Base-by-base conservation (phyloP, 139 green algal genomes). In the Spirogloea muscicola region DNA sequence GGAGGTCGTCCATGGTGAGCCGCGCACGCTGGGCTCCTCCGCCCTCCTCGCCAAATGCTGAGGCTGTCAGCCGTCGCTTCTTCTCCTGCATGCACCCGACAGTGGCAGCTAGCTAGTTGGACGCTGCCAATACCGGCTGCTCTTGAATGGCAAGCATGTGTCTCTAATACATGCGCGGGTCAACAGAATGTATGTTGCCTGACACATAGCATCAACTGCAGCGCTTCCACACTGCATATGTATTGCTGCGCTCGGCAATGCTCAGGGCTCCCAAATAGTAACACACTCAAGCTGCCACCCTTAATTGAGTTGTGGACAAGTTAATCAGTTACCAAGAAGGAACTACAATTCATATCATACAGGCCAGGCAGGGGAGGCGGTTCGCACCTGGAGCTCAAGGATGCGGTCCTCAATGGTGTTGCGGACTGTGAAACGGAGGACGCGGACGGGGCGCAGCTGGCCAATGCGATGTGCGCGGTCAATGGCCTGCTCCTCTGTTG, bases 401-500 rank as follows among this genome's bases (percentile, higher is more conserved):
- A 96, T 94, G 16, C 86, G 71, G 41, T 95, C 88, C 81, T 96
- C 91, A 2, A 96, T 86, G 6, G 83, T 90, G 73, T 79, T 86
- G 7, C 80, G 72, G 2, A 92, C 74, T n/a, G 83, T 89, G 77
- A 96, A 87, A 60, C 91, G 85, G 6, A 83, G 91, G 31, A 96
- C 91, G 18, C 88, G 60, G 29, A 96, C 92, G 9, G 89, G 62
- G 10, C 80, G 49, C 27, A 37, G 77, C 61, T 86, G 77, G 44
- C 92, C 92, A 34, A 97, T 95, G 42, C 93, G 84, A 73, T 98
- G 93, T 7, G 87, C 87, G 1, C 93, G 65, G 84, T 97, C 92
- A 27, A 97, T 96, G 70, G 93, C 93, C 85, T 95, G 90, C 43
- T 93, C 88, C 70, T 92, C 88, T 1, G 79, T 85, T 29, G 88